These are phyloP conservation scores for Neonectria neomacrospora DNA, from an alignment of 2,329 filamentous ascomycete species.

Conservation along the genomic window DNA sequence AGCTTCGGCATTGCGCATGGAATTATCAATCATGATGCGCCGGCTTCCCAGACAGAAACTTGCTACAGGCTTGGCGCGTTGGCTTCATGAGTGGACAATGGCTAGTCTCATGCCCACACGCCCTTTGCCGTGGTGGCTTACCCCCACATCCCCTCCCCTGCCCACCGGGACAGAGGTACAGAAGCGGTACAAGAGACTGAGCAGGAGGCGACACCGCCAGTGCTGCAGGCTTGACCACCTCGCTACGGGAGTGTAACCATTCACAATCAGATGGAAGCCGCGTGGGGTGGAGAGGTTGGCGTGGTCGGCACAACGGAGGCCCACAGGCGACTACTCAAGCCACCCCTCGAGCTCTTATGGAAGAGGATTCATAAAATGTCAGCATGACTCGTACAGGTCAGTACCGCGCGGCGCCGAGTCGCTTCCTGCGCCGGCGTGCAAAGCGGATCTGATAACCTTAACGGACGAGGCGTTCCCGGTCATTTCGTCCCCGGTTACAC, in stretches of 20 bases:
- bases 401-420: constrained; percentile 26
- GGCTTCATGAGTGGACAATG: constrained; percentile 8
- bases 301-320: not conserved
- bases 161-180: constrained; percentile 5
- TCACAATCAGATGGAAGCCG: not conserved
- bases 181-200: constrained; percentile 1
- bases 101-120: constrained; percentile 8
- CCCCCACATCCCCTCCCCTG: constrained; percentile 15
- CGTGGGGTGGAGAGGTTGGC: not conserved
- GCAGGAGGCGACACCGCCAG: not conserved
- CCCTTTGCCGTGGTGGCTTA: not conserved
- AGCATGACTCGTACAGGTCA: constrained; percentile 20
- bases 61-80: constrained; percentile 3
- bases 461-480: constrained; percentile 20
- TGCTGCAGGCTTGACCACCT: constrained; percentile 13
- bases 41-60: not conserved
- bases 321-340: not conserved
- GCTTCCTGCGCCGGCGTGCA: constrained; percentile 10
- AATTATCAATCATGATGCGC: constrained; percentile 16
- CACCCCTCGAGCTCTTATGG: constrained; percentile 2
- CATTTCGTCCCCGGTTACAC: constrained; percentile 1
- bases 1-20: constrained; percentile 9
- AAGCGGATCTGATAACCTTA: constrained; percentile 44
- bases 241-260: constrained; percentile 7
- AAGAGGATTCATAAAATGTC: not conserved